A percentile compares a stretch with the other conserved stretches of the same genome.
Evolutionary conservation across 176 grass and related monocot genomes (phyloP).

Genomic region (Zoysia japonica): DNA sequence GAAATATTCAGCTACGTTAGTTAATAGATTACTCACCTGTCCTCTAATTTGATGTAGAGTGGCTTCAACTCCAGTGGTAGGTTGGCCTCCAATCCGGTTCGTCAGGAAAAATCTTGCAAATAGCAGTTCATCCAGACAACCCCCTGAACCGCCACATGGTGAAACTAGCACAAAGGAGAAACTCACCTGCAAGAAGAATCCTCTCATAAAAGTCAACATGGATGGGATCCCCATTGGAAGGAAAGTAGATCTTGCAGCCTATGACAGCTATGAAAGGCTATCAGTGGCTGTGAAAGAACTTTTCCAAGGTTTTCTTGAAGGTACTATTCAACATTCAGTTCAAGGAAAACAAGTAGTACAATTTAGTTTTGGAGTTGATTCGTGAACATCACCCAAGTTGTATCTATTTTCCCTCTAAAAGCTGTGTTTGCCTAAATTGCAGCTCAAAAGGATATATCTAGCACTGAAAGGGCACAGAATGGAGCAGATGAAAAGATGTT

Average conservation of each 20-base stretch:
- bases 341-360: conserved; percentile 30
- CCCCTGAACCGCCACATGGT: conserved; percentile 36
- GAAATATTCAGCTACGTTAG: conserved; percentile 6
- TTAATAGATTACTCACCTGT: conserved; percentile 31
- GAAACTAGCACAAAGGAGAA: conserved; percentile 45
- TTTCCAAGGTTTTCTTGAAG: conserved; percentile 81
- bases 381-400: conserved; percentile 28
- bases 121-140: conserved; percentile 62
- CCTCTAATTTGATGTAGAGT: conserved; percentile 52
- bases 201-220: conserved; percentile 96
- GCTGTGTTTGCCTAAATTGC: conserved; percentile 38
- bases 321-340: conserved; percentile 42
- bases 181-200: conserved; percentile 55
- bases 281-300: conserved; percentile 67
- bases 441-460: conserved; percentile 68
- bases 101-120: conserved; percentile 85
- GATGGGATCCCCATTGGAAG: conserved; percentile 95
- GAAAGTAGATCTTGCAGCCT: conserved; percentile 77
- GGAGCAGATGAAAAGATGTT: conserved; percentile 64
- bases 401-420: conserved; percentile 8
- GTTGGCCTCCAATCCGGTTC: conserved; percentile 86
- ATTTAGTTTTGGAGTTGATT: conserved; percentile 23
- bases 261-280: conserved; percentile 70
- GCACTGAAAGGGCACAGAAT: conserved; percentile 30
- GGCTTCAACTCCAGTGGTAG: conserved; percentile 63